Base-by-base conservation (phyloP, 2,329 filamentous ascomycete species). In the Hypoxylon rubiginosum region DNA sequence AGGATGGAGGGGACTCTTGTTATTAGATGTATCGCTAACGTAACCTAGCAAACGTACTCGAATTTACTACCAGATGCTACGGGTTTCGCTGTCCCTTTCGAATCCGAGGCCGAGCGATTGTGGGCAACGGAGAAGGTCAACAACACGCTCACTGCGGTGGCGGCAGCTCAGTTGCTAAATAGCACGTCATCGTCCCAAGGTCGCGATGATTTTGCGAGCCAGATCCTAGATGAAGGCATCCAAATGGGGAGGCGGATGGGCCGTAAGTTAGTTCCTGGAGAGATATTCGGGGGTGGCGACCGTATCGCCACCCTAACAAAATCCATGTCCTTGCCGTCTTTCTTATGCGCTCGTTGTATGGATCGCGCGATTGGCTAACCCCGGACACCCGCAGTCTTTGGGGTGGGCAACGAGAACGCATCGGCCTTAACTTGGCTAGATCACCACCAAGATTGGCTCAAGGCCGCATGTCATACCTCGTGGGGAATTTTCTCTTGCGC, bases 171-270 rank as follows among this genome's bases (percentile, higher is more conserved):
- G 56, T 51, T 70, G 19, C 30, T 70, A 2, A 65, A 54, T 58
- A 69, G 56, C 32, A 64, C 58, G 21, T 57, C 63, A 11, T 51
- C 58, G n/a, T 68, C 61, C 51, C 60, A 58, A 39, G 68, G 68
- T 11, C 66, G 68, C 17, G 63, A 69, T 36, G 68, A 68, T 21
- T 69, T 67, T 53, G 61, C 68, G 9, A 66, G 51, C 13, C 59
- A 65, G 24, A 63, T 61, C 21, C 45, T 66, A n/a, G 60, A 67
- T 2, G 68, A 70, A 64, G 66, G 68, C 4, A 65, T 70, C 3
- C 43, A 61, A 17, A 70, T 70, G 68, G 68, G 68, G 9, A 66
- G 49, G 49, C 68, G 68, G 17, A 70, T 69, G 67, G 67, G 67
- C 21, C 67, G 67, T 69, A 67, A 65, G 67, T 69, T n/a, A 50